Base-by-base conservation (phyloP, 805 yeast genomes). In the Candida nanaspora region DNA sequence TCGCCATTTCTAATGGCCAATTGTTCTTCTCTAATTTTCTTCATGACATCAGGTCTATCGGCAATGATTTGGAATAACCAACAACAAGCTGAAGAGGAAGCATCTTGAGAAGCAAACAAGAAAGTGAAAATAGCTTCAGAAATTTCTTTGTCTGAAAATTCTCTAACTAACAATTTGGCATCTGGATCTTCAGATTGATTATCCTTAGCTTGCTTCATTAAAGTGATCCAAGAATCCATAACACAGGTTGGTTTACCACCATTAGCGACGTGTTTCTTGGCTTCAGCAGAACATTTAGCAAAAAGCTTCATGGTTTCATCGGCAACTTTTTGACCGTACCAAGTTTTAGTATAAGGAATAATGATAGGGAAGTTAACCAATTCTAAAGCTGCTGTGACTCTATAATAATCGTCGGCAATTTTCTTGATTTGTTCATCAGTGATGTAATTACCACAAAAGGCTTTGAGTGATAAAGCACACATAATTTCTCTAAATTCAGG, bases 31-130 rank as follows among this genome's bases (percentile, higher is more conserved):
- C 98, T 84, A 48, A 93, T 76, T 64, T 89, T 89, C 32, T 64
- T 71, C 61, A 79, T 77, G 44, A 93, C 82, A 49, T 93, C 98
- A 32, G 97, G 97, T 57, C 96, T 78, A 62, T 93, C 98, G 46
- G 96, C 89, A 42, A 88, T 81, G 52, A 88, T 77, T 72, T 93
- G 98, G 79, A 91, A 93, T 56, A 93, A 72, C 98, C 98, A 93
- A 65, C 98, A 91, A 47, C 96, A 93, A 52, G 94, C 80, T 4
- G 97, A 86, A 1, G 97, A 88, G 7, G 96, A 85, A 20, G 98
- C 98, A 66, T 93, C 98, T 68, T 93, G 98, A 4, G 96, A 85
- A 6, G 98, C 98, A 63, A 93, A 93, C 62, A 93, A 69, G 65
- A 93, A 93, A 13, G 98, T 93, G 76, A 93, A 93, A 47, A 93